A percentile compares a stretch with the other conserved stretches of the same genome.
Conservation (phyloP, 108 stramenopile species). For the Bacterosira constricta region DNA sequence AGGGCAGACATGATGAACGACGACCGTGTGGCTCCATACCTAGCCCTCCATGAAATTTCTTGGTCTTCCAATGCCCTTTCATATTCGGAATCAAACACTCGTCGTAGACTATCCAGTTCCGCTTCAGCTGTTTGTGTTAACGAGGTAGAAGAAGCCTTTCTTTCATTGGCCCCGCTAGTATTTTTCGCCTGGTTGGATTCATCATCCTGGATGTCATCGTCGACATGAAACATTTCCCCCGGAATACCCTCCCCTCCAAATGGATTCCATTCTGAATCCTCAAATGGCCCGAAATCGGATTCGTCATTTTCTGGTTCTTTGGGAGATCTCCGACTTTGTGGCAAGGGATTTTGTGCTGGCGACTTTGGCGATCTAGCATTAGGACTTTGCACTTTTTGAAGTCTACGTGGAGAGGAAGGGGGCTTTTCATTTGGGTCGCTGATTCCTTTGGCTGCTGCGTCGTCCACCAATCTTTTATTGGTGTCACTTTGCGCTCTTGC, state of each 20-base stretch:
- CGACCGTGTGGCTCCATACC: slow-evolving; percentile 70
- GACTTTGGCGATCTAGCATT: too few relatives aligned
- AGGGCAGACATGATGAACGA: slow-evolving; percentile 58
- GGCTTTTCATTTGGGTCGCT: neutral
- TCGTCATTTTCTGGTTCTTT: neutral
- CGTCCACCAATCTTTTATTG: too few relatives aligned
- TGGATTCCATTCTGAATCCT: slow-evolving; percentile 34
- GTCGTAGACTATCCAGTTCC: slow-evolving; percentile 65
- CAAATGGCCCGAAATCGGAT: slow-evolving; percentile 19
- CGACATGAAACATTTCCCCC: slow-evolving; percentile 13
- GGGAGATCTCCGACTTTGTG: too few relatives aligned
- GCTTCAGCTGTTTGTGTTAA: slow-evolving; percentile 1
- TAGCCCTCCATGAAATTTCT: slow-evolving; percentile 82
- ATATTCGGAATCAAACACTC: slow-evolving; percentile 74
- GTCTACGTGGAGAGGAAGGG: neutral
- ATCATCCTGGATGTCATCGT: neutral
- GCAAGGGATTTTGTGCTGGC: too few relatives aligned
- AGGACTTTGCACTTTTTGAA: neutral
- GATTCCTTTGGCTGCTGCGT: neutral
- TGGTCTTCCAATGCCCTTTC: slow-evolving; percentile 79
- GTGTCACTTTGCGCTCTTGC: neutral
- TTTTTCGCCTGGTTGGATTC: neutral
- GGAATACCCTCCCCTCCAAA: slow-evolving; percentile 9
- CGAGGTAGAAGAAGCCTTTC: neutral
- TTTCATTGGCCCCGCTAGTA: neutral